Conservation (phyloP, 2,329 filamentous ascomycete genomes). For the Claviceps cyperi region DNA sequence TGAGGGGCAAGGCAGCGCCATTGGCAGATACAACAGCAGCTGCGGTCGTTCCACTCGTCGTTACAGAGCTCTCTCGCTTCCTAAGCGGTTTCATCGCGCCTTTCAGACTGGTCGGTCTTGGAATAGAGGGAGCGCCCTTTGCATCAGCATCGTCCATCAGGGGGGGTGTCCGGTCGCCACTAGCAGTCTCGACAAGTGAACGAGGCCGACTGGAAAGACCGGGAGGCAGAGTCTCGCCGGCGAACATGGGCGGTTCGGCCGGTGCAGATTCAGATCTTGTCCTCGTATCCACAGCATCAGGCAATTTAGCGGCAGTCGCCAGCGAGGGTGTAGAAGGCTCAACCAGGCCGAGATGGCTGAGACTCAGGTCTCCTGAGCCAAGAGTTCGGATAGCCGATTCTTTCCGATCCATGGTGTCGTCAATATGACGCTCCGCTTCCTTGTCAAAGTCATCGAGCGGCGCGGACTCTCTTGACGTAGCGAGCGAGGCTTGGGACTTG, state of each 20-base stretch:
- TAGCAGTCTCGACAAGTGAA: slow-evolving; percentile 35
- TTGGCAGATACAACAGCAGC: slow-evolving; percentile 59
- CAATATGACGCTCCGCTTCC: slow-evolving; percentile 17
- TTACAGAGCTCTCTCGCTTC: slow-evolving; percentile 71
- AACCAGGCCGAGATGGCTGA: slow-evolving; percentile 73
- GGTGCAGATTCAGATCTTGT: slow-evolving; percentile 46
- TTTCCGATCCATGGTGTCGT: slow-evolving; percentile 36
- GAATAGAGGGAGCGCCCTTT: slow-evolving; percentile 33
- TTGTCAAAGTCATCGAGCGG: slow-evolving; percentile 21
- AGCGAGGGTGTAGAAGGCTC: slow-evolving; percentile 45
- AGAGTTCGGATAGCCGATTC: slow-evolving; percentile 77
- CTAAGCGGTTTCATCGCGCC: slow-evolving; percentile 48
- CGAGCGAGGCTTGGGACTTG: slow-evolving; percentile 13
- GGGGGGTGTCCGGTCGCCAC: slow-evolving; percentile 49
- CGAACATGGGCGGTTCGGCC: slow-evolving; percentile 23
- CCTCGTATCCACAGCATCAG: slow-evolving; percentile 32
- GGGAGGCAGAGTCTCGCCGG: slow-evolving; percentile 17
- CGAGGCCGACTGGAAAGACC: slow-evolving; percentile 27
- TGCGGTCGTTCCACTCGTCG: slow-evolving; percentile 51
- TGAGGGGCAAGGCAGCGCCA: slow-evolving; percentile 51
- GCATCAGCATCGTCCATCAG: slow-evolving; percentile 48
- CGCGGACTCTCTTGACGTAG: slow-evolving; percentile 21
- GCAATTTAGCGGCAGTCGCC: slow-evolving; percentile 35
- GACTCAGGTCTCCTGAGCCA: slow-evolving; percentile 74
- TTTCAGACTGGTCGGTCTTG: slow-evolving; percentile 52